Percentiles rank a stretch among this genome's conserved stretches.
phyloP scores from a whole-genome alignment of 2,329 filamentous ascomycete genomes.

The Cephalotrichum gorgonifer region DNA sequence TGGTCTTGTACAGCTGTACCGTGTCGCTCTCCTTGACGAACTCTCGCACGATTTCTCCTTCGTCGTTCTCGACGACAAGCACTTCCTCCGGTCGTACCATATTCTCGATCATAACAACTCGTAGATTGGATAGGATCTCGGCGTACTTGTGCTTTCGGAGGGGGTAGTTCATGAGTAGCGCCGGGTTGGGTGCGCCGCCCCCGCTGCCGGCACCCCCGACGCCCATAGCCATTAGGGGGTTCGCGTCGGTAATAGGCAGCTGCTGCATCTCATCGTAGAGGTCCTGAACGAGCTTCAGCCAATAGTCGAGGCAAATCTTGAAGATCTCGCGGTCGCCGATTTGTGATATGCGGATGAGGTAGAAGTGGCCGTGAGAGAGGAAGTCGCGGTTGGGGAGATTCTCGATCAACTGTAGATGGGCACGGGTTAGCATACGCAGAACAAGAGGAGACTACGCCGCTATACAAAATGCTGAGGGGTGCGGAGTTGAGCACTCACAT shows the following conservation, averaged over 20 bases:
- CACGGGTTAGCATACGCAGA: background rate
- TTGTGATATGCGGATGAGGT: constrained; percentile 94
- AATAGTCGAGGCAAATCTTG: constrained; percentile 98
- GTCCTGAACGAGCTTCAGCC: constrained; percentile 96
- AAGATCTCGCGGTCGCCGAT: constrained; percentile 99
- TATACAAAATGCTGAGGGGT: constrained; percentile 5
- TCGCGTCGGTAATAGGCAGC: constrained; percentile 84
- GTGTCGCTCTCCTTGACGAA: constrained; percentile 99
- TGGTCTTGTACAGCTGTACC: constrained; percentile 98
- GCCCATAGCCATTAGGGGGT: constrained; percentile 70
- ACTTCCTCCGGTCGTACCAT: constrained; percentile 99
- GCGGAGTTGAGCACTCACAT: constrained; percentile 36
- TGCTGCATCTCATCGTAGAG: constrained; percentile 99
- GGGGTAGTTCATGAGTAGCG: constrained; percentile 77
- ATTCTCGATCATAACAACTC: constrained; percentile 98
- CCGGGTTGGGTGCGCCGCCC: constrained; percentile 76
- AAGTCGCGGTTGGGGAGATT: constrained; percentile 92
- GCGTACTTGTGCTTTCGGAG: constrained; percentile 97
- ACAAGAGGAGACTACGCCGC: background rate
- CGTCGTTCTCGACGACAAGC: constrained; percentile 97
- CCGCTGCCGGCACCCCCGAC: constrained; percentile 60
- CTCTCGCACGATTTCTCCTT: constrained; percentile 96
- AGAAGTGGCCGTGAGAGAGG: constrained; percentile 92
- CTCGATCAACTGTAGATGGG: constrained; percentile 62
- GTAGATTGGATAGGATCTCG: constrained; percentile 84